Evolutionary conservation across 2,329 filamentous ascomycete genomes (phyloP).

Genomic region (Sporothrix brasiliensis): DNA sequence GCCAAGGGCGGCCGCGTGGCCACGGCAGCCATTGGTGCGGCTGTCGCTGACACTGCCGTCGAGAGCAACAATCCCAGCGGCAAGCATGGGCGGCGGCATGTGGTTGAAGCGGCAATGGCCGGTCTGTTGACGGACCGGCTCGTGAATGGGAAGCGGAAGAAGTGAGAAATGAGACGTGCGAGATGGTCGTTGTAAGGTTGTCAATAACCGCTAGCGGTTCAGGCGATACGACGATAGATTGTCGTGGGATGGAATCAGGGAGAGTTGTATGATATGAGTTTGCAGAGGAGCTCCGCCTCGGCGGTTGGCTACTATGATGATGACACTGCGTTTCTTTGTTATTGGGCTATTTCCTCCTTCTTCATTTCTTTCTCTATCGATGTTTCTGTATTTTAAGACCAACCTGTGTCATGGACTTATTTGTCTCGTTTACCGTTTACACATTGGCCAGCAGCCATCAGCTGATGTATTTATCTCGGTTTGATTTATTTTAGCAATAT

Average conservation of each 20-base stretch:
- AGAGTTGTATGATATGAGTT: not conserved
- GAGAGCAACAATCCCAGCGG: conserved; percentile 29
- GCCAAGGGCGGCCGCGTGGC: conserved; percentile 35
- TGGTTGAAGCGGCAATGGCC: conserved; percentile 36
- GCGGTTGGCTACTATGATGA: not conserved
- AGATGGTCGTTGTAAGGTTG: not conserved
- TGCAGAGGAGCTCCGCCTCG: not conserved
- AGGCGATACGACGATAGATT: too few species aligned
- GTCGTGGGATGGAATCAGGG: too few species aligned
- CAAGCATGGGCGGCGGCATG: conserved; percentile 36
- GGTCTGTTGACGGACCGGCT: conserved; percentile 37
- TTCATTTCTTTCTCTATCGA: not conserved
- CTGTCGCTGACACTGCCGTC: conserved; percentile 34
- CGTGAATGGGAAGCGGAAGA: conserved; percentile 37
- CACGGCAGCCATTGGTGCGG: conserved; percentile 37
- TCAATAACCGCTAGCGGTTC: not conserved
- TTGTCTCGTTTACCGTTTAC: not conserved
- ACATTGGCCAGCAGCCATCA: not conserved
- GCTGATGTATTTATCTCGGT: too few species aligned
- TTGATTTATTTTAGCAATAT: not conserved
- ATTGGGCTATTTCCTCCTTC: not conserved
- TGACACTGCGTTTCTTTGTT: not conserved
- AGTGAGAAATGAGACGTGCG: not conserved
- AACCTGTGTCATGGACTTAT: not conserved
- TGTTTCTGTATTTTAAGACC: not conserved